phyloP scores from a whole-genome alignment of 495 filamentous ascomycete species.

The Thozetella sp. region DNA sequence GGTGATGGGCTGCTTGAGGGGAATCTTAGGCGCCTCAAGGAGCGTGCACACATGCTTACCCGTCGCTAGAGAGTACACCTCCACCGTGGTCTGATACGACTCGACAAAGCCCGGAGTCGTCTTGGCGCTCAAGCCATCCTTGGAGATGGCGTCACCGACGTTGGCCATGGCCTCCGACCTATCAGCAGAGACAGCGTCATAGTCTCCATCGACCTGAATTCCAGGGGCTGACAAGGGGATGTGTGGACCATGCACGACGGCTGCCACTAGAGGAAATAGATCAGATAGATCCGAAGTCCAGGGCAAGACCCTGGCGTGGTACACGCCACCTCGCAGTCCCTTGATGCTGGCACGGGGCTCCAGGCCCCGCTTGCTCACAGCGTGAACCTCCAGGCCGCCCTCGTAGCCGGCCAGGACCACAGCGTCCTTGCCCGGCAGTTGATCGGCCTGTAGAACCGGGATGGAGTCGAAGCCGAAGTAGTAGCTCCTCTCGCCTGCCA shows the following conservation, averaged over 20 bases:
- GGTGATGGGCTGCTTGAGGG: slow-evolving; percentile 47
- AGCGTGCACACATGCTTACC: slow-evolving; percentile 69
- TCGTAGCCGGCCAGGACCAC: slow-evolving; percentile 79
- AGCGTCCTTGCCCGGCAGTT: slow-evolving; percentile 56
- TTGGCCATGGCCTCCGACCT: slow-evolving; percentile 34
- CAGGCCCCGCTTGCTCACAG: slow-evolving; percentile 66
- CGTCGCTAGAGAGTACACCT: slow-evolving; percentile 78
- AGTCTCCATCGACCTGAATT: slow-evolving; percentile 33
- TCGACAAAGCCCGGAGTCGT: slow-evolving; percentile 38
- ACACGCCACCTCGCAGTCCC: slow-evolving; percentile 77
- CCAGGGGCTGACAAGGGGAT: slow-evolving; percentile 31
- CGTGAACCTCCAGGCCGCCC: slow-evolving; percentile 70
- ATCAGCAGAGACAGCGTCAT: slow-evolving; percentile 37
- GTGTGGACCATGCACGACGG: slow-evolving; percentile 75
- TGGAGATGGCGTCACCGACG: slow-evolving; percentile 19
- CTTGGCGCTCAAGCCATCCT: slow-evolving; percentile 13
- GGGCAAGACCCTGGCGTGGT: slow-evolving; percentile 77
- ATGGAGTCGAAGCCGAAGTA: slow-evolving; percentile 82
- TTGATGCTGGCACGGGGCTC: slow-evolving; percentile 67
- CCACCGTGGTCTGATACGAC: slow-evolving; percentile 80
- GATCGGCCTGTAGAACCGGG: slow-evolving; percentile 46
- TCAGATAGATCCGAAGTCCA: slow-evolving; percentile 36
- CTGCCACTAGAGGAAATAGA: slow-evolving; percentile 66
- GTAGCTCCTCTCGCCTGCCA: slow-evolving; percentile 65
- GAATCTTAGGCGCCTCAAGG: slow-evolving; percentile 54